Evolutionary conservation across 169 alveolate species (phyloP), one percentile per base, ranked within the genome.

Genomic region (Eimeria tenella): DNA sequence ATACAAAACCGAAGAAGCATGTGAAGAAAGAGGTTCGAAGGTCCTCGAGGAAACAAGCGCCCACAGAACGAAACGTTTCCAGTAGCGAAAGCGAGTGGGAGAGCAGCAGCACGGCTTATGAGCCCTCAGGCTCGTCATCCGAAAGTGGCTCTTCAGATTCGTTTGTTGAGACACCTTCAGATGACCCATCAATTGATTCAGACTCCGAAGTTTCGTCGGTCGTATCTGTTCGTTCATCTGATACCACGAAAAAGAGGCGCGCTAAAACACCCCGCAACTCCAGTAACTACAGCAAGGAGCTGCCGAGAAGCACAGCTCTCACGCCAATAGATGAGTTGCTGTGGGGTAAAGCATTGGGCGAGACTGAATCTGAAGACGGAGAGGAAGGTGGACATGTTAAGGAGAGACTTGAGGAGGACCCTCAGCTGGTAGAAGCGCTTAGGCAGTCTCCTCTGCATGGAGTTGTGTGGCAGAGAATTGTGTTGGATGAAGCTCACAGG

Each of bases 401-500:
- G 4, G 96, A 81, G 23, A 86, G 83, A 77, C 91, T 77, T 50
- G 96, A 93, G 49, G 95, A 95, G 73, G 73, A 90, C 62, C 90
- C 83, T 17, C 74, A 50, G 73, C 19, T 60, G 60, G 62, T 77
- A 10, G 87, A 52, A 73, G 19, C 73, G 56, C 90, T 90, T 21
- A 58, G 71, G 55, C 70, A 79, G 68, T 71, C 92, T 23, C 68
- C 79, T 9, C 94, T 94, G 17, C 95, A 94, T 75, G 68, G 77
- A 52, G 81, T 94, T 62, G 73, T 77, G n/a, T 94, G 96, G 96
- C 96, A 96, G 74, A 95, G 99, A 50, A 97, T 99, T 52, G 97
- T 98, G 49, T 94, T 99, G 23, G 99, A 99, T 93, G 99, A 99
- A 96, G 99, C 99, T 2, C 99, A 99, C 88, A 97, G 99, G 73